Conservation (phyloP, 2,329 filamentous ascomycete genomes). For the Claviceps sp. region DNA sequence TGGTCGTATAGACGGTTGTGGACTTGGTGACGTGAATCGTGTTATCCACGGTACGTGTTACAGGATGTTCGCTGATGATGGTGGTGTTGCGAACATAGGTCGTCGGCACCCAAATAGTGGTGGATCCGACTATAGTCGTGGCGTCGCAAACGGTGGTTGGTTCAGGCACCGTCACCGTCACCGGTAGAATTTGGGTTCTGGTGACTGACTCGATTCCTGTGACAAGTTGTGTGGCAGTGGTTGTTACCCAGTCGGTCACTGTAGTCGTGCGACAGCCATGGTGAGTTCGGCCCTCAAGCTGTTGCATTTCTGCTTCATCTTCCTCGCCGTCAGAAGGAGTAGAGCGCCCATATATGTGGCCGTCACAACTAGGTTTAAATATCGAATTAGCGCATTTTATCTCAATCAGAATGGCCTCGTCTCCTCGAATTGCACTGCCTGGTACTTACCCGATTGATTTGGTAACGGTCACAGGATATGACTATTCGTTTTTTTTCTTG, state of each 20-base stretch:
- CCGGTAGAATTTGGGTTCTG: slow-evolving; percentile 7
- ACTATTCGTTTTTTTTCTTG: slow-evolving; percentile 9
- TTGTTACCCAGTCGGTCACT: slow-evolving; percentile 12
- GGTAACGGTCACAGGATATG: slow-evolving; percentile 13
- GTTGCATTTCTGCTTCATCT: not conserved
- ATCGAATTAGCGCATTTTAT: not conserved
- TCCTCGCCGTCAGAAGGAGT: not conserved
- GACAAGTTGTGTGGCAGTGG: slow-evolving; percentile 7
- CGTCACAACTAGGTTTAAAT: slow-evolving; percentile 1
- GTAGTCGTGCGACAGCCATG: slow-evolving; percentile 8
- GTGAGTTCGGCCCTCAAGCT: not conserved
- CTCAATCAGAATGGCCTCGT: not conserved
- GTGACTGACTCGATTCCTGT: slow-evolving; percentile 6
- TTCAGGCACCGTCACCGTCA: slow-evolving; percentile 3
- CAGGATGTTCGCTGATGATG: slow-evolving; percentile 5
- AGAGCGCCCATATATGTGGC: not conserved
- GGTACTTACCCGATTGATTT: slow-evolving; percentile 7
- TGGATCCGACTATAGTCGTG: slow-evolving; percentile 4
- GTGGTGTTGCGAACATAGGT: slow-evolving; percentile 7
- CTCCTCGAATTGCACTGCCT: not conserved
- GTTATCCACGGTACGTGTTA: slow-evolving; percentile 9
- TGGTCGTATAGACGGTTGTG: slow-evolving; percentile 6
- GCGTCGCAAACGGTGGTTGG: slow-evolving; percentile 7
- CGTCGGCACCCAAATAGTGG: slow-evolving; percentile 9
- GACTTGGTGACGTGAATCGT: slow-evolving; percentile 7